Evolutionary conservation across 345 rosid genomes (phyloP).

Genomic region (Dipteronia sinensis): DNA sequence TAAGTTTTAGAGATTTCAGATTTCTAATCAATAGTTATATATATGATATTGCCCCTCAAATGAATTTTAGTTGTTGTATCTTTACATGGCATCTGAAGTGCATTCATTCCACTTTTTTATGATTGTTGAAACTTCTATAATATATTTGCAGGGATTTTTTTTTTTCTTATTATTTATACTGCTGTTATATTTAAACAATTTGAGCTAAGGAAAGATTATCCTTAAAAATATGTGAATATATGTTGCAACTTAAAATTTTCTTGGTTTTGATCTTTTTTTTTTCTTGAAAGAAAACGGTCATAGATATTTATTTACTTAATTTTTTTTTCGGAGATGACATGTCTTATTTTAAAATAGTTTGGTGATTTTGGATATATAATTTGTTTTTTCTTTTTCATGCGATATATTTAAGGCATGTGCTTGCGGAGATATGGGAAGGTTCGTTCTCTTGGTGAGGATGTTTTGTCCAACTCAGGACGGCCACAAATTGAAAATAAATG

Average conservation of each 20-base stretch:
- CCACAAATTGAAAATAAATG: conserved; percentile 79
- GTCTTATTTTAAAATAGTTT: background rate
- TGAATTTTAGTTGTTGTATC: background rate
- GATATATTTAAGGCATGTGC: conserved; percentile 67
- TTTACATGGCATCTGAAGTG: background rate
- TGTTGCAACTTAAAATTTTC: background rate
- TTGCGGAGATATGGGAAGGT: conserved; percentile 69
- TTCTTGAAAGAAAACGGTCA: background rate
- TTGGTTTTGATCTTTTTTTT: background rate
- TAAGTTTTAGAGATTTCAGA: conserved; percentile 37
- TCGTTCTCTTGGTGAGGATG: conserved; percentile 58
- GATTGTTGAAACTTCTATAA: background rate
- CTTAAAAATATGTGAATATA: background rate
- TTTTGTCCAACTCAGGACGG: conserved; percentile 62
- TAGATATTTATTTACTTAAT: background rate
- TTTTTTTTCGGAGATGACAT: background rate
- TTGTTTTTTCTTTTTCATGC: background rate
- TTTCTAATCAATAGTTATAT: conserved; percentile 10
- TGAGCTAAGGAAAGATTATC: background rate
- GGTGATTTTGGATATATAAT: background rate
- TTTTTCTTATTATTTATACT: too few relatives aligned
- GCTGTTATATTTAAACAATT: background rate
- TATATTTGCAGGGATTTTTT: background rate
- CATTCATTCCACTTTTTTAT: background rate
- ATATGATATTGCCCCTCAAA: background rate